Evolutionary conservation across 2,329 filamentous ascomycete genomes (phyloP), one percentile per base, ranked within the genome.

Genomic region (Monascus ruber): DNA sequence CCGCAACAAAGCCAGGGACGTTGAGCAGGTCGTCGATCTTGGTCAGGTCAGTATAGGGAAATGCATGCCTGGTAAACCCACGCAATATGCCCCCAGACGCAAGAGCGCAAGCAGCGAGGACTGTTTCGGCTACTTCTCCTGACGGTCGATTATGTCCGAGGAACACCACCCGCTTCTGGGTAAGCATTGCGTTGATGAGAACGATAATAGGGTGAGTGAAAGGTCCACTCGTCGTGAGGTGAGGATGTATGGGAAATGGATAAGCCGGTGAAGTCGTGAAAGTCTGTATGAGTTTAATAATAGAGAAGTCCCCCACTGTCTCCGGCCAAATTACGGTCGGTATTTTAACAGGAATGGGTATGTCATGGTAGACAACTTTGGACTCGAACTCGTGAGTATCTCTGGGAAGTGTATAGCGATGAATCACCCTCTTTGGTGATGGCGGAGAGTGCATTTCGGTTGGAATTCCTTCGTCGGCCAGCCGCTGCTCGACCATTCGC

Each of bases 381-480:
- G 85, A 93, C 67, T 96, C 91, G 55, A 94, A 96, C 62, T 98
- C 91, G 62, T 98, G 91, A 0, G 91, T 98, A 58, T 98, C 91
- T 53, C 91, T 76, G 6, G 91, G 89, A 9, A 94, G 76, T 1
- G 76, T 74, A 56, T 91, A 93, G 26, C 74, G 71, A 6, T 29
- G 64, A 45, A 80, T 72, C 6, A 73, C 76, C 32, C 79, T 79
- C 39, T 73, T 74, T 44, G 77, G 55, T 60, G 52, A 66, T 39
- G 51, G 59, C 42, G 54, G 65, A 50, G 45, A 58, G 11, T 52
- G 49, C n/a, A 56, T 53, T 8, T 49, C 50, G 24, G 44, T 39
- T 6, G 44, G 40, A 33, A 58, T 58, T 31, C 66, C 68, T 43
- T 77, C 84, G 46, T 85, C 78, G 8, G 73, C 74, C 60, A 86